These are phyloP conservation scores for Mrakia gelida DNA, from an alignment of 768 basidiomycete genomes.

Conservation along the genomic window DNA sequence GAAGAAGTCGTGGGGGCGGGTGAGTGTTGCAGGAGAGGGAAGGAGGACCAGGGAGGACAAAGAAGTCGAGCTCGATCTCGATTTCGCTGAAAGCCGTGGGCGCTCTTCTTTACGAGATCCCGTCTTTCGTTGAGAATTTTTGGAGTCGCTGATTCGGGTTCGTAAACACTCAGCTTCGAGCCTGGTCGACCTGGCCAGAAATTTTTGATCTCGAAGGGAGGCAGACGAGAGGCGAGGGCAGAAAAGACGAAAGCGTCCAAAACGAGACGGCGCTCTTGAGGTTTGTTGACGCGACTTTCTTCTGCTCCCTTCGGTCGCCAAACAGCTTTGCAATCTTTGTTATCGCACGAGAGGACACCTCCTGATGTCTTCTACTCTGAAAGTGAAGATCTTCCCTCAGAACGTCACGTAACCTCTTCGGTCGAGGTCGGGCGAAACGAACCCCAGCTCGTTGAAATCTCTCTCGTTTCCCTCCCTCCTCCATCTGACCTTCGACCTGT, in stretches of 20 bases:
- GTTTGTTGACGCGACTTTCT: background rate
- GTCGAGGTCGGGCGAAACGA: too few relatives aligned
- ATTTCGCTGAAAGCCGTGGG: background rate
- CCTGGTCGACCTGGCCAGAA: too few relatives aligned
- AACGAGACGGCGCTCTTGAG: background rate
- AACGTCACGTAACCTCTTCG: too few relatives aligned
- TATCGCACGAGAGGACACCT: too few relatives aligned
- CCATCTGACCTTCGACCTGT: constrained; percentile 4
- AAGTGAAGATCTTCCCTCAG: too few relatives aligned
- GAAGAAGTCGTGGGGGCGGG: too few relatives aligned
- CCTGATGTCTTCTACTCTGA: too few relatives aligned
- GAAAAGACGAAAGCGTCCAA: too few relatives aligned
- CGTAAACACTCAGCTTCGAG: too few relatives aligned
- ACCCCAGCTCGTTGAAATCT: background rate
- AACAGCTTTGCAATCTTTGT: background rate
- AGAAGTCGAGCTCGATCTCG: background rate
- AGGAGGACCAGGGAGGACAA: background rate
- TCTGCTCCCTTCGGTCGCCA: background rate
- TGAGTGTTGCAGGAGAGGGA: background rate
- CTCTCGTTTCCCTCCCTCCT: background rate
- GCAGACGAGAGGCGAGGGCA: background rate
- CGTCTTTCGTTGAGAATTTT: too few relatives aligned
- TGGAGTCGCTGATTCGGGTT: too few relatives aligned
- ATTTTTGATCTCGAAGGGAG: background rate
- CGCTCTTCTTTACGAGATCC: background rate